These are phyloP conservation scores for Pelargonium cotyledonis DNA, from an alignment of 441 rosid species.

Conservation along the genomic window DNA sequence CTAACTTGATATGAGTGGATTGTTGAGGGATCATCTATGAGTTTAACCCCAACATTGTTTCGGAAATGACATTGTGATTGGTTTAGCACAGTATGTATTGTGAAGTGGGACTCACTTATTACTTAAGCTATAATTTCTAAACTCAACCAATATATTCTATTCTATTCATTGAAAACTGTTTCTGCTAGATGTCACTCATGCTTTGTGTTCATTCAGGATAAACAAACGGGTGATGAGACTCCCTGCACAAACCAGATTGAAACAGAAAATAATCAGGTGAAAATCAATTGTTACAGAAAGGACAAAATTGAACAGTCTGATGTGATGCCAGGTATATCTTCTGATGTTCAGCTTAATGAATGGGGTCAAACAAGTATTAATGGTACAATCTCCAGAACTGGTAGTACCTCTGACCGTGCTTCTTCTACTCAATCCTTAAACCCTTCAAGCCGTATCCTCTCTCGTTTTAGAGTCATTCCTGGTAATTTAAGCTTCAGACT, in stretches of 20 bases:
- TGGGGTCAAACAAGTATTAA: conserved; percentile 38
- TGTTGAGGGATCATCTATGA: no score
- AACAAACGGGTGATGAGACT: conserved; percentile 31
- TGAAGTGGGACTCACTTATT: not conserved
- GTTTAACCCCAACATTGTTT: no score
- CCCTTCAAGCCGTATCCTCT: conserved; percentile 50
- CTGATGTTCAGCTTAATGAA: conserved; percentile 43
- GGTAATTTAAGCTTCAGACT: conserved; percentile 72
- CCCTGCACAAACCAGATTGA: conserved; percentile 27
- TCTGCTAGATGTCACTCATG: not conserved
- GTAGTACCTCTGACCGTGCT: conserved; percentile 45
- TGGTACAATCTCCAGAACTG: conserved; percentile 30
- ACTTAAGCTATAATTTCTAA: not conserved
- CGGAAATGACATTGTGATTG: not conserved
- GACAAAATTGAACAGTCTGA: conserved; percentile 33
- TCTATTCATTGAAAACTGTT: not conserved
- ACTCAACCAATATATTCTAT: not conserved
- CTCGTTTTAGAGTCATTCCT: conserved; percentile 76
- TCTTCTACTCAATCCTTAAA: conserved; percentile 33
- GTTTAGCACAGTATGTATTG: not conserved
- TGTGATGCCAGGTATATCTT: conserved; percentile 30
- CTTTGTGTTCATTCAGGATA: conserved; percentile 27
- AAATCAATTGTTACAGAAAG: conserved; percentile 43
- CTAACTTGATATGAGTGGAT: no score
- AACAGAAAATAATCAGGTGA: conserved; percentile 29